A percentile compares a stretch with the other conserved stretches of the same genome.
phyloP scores from a whole-genome alignment of 2,329 filamentous ascomycete genomes.

The Sporothrix dimorphospora region DNA sequence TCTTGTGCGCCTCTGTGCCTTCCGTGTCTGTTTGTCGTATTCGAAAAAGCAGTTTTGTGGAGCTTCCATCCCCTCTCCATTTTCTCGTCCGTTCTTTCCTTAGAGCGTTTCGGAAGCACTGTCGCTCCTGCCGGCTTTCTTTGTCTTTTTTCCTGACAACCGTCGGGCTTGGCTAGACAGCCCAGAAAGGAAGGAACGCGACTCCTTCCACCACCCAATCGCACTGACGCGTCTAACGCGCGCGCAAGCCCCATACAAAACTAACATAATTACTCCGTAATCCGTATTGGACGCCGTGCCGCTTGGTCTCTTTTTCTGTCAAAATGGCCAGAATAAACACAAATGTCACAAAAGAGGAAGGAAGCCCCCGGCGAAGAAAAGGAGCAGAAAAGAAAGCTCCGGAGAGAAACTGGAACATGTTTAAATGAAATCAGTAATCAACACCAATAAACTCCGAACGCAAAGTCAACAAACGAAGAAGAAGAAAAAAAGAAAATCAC shows the following conservation, averaged over 20 bases:
- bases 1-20: background rate
- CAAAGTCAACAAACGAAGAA: background rate
- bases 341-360: background rate
- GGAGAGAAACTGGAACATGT: background rate
- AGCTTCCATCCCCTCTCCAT: background rate
- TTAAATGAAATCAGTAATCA: background rate
- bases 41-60: background rate
- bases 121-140: slow-evolving; percentile 4
- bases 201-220: slow-evolving; percentile 21
- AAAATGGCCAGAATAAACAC: background rate
- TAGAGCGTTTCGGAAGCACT: background rate
- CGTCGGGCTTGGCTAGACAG: background rate
- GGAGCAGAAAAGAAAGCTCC: background rate
- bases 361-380: background rate
- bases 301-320: background rate
- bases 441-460: background rate
- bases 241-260: background rate
- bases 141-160: background rate
- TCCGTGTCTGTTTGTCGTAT: background rate
- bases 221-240: slow-evolving; percentile 24
- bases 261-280: background rate
- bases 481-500: background rate
- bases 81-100: slow-evolving; percentile 18
- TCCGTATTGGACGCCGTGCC: too few relatives aligned
- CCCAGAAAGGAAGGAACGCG: slow-evolving; percentile 21